Evolutionary conservation across 2,329 filamentous ascomycete species (phyloP).

Genomic region (Colletotrichum melonis): DNA sequence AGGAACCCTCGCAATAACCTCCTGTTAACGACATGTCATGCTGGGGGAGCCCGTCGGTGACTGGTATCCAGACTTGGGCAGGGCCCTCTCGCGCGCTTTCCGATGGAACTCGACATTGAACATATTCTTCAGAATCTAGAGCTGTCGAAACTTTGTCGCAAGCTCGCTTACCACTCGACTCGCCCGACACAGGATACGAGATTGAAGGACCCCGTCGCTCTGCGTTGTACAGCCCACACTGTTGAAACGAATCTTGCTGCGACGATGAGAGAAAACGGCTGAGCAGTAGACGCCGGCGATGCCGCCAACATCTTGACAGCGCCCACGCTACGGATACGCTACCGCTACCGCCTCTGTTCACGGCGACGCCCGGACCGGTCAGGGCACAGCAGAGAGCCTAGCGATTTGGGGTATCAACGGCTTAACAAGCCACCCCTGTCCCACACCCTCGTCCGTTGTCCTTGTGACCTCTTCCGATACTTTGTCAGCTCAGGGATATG

Average conservation of each 20-base stretch:
- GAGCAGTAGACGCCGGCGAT: conserved; percentile 16
- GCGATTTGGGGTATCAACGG: conserved; percentile 31
- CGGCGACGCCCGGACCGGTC: conserved; percentile 32
- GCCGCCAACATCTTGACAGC: conserved; percentile 31
- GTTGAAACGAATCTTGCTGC: conserved; percentile 31
- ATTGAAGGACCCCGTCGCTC: conserved; percentile 8
- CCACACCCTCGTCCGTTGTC: conserved; percentile 22
- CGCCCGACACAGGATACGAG: neutral
- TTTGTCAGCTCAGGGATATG: conserved; percentile 28
- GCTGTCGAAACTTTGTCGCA: conserved; percentile 16
- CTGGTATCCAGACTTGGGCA: conserved; percentile 5
- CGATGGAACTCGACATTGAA: conserved; percentile 16
- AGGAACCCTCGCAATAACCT: conserved; percentile 29
- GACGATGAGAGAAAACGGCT: conserved; percentile 14
- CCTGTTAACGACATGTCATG: conserved; percentile 34
- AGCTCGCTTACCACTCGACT: conserved; percentile 18
- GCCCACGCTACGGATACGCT: conserved; percentile 20
- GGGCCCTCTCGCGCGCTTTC: conserved; percentile 28
- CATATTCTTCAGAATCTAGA: conserved; percentile 5
- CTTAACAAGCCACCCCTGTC: conserved; percentile 29
- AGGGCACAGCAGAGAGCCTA: conserved; percentile 23
- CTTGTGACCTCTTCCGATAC: conserved; percentile 32
- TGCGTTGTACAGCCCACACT: conserved; percentile 23
- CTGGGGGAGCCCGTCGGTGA: conserved; percentile 24
- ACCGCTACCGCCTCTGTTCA: conserved; percentile 8